A percentile compares a stretch with the other conserved stretches of the same genome.
Conservation (phyloP, 495 filamentous ascomycete genomes). For the Xylaria scruposa region DNA sequence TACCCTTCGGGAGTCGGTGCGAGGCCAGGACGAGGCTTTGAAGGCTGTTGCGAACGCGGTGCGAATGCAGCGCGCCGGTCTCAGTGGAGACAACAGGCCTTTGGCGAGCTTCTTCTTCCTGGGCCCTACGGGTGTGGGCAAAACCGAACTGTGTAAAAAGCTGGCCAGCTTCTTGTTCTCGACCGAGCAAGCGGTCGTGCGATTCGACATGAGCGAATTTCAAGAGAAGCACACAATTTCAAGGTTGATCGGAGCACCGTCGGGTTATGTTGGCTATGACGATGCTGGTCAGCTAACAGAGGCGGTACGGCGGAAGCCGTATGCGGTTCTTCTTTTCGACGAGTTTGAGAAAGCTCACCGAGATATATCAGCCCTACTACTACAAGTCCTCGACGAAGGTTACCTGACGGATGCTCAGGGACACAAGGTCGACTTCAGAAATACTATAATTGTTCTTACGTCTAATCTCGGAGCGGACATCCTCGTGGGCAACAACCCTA, state of each 20-base stretch:
- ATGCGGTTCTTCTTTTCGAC: conserved; percentile 93
- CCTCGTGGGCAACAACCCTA: conserved; percentile 64
- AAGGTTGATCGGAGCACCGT: conserved; percentile 88
- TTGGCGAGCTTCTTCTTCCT: conserved; percentile 97
- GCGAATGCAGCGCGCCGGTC: conserved; percentile 88
- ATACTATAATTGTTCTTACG: conserved; percentile 94
- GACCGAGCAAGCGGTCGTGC: conserved; percentile 84
- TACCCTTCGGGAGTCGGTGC: conserved; percentile 78
- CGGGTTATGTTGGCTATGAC: conserved; percentile 95
- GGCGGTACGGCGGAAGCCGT: conserved; percentile 92
- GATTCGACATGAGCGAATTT: conserved; percentile 98
- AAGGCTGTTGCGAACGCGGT: conserved; percentile 91
- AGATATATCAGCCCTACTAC: conserved; percentile 90
- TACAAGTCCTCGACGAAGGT: conserved; percentile 96
- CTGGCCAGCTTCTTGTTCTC: conserved; percentile 93
- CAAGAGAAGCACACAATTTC: conserved; percentile 97
- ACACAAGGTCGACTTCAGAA: conserved; percentile 94
- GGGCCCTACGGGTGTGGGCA: conserved; percentile 94
- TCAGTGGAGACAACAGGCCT: conserved; percentile 89
- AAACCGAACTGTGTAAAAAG: conserved; percentile 97
- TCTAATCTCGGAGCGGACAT: conserved; percentile 88
- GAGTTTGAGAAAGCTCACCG: conserved; percentile 98
- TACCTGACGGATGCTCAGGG: conserved; percentile 95
- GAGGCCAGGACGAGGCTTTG: conserved; percentile 93
- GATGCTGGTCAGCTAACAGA: conserved; percentile 97